Base-by-base conservation (phyloP, 495 filamentous ascomycete species). In the Hypoxylon fragiforme region DNA sequence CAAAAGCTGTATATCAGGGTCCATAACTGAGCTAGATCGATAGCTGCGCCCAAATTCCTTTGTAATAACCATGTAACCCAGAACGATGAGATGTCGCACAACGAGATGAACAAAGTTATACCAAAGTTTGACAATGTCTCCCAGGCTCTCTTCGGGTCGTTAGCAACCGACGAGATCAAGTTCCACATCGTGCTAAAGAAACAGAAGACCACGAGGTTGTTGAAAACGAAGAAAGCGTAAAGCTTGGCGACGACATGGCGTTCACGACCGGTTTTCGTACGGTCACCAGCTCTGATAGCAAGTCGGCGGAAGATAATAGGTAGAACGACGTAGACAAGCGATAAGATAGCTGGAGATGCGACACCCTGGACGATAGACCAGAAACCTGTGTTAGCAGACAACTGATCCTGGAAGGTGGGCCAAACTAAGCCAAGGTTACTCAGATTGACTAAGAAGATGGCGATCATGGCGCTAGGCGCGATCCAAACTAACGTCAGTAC, bases 171-270 rank as follows among this genome's bases (percentile, higher is more conserved):
- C 0, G 83, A 63, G 11, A 89, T 73, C 60, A 90, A 90, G 2
- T 71, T 77, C 86, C 89, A 96, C 7, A 89, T 70, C 11, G 87
- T 85, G 62, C 78, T 76, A 71, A 99, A 99, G 13, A 96, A 72
- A 14, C 91, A 95, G 73, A 97, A 97, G 50, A 97, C 85, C 61
- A 97, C 71, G 38, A 97, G 73, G 66, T 97, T 97, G 77, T 99
- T 99, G 80, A 99, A 89, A 38, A 97, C 83, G 73, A 97, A 97
- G 73, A 99, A 99, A 11, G 90, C 78, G 69, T 96, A 99, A 1
- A 99, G 79, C 65, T 95, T 94, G 43, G 83, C 82, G 20, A 91
- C 81, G 57, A 98, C 94, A 68, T 97, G 91, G n/a, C 90, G 81
- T 60, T 98, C 94, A 26, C 94, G 83, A 14, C 89, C 88, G 2